Conservation (phyloP, 768 basidiomycete species). For the Pleurotus tuber-regium region DNA sequence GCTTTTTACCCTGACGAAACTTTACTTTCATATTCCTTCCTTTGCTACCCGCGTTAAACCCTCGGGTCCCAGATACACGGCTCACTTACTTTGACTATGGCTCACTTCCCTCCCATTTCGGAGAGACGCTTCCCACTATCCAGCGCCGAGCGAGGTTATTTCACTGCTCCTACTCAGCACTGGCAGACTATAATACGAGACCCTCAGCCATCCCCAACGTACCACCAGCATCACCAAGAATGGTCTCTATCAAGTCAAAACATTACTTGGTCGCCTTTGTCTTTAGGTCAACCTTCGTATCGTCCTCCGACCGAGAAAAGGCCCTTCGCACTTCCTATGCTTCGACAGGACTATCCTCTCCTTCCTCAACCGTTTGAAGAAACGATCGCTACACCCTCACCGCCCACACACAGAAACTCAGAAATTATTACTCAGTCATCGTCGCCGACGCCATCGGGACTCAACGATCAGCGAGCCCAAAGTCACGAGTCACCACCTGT, state of each 20-base stretch:
- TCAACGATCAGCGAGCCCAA: not conserved
- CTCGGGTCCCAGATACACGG: slow-evolving; percentile 7
- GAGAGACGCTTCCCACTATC: slow-evolving; percentile 1
- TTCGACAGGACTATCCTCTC: not conserved
- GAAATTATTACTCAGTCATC: not conserved
- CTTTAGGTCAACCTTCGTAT: too few species aligned
- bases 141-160: slow-evolving; percentile 3
- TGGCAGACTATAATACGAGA: not conserved
- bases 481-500: not conserved
- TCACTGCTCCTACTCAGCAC: not conserved
- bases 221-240: not conserved
- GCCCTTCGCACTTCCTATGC: not conserved
- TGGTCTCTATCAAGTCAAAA: not conserved
- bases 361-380: not conserved
- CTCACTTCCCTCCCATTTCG: slow-evolving; percentile 10
- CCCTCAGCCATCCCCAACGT: not conserved
- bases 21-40: too few species aligned
- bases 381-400: not conserved
- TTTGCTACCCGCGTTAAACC: too few species aligned
- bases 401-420: not conserved
- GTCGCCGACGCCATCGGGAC: not conserved
- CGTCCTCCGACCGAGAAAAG: not conserved
- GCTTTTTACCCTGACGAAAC: too few species aligned
- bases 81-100: not conserved
- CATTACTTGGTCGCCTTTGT: too few species aligned